Evolutionary conservation across 768 basidiomycete genomes (phyloP), one percentile per base, ranked within the genome.

Genomic region (Tricholomella constricta): DNA sequence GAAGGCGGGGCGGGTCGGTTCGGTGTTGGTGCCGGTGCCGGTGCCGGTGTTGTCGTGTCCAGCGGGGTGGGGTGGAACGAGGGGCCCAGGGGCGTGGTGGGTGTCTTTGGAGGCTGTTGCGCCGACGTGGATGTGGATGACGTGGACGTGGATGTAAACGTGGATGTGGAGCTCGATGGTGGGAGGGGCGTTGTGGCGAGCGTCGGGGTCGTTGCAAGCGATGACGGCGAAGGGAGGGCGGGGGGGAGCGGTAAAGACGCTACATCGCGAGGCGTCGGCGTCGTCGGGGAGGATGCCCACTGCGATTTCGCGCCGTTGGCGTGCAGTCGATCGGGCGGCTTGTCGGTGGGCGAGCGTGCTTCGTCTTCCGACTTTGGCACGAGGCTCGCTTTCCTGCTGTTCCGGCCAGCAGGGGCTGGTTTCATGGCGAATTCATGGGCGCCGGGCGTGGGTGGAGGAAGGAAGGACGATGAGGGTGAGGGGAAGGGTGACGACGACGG

Each of bases 361-460:
- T 56, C 55, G 17, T 56, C 51, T 12, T 49, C 36, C n/a, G n/a
- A n/a, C 41, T 53, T 19, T 4, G 46, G 35, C 20, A 47, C 48
- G 19, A 54, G 40, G 36, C 58, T 62, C 9, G 50, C 38, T 52
- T 57, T 60, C 26, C 63, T 64, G 45, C 59, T 62, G 57, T 56
- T 55, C 58, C 51, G 63, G 54, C 68, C 66, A 47, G 65, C 50
- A 5, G 74, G 71, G 3, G 75, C 68, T 0, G 75, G 75, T 54
- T 75, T 77, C 34, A 79, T 61, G 11, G 85, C 85, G 62, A 86
- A 88, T 62, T 89, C 87, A 73, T 88, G 86, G 26, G 80, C 74
- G 2, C 80, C 79, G 1, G 83, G 84, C 4, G 79, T 75, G 3
- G 88, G 86, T 3, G 88, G 88, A 2, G 88, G 85, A 2, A 87